phyloP scores from a whole-genome alignment of 371 early-diverging fungal genomes.

The Saksenaea vasiformis region DNA sequence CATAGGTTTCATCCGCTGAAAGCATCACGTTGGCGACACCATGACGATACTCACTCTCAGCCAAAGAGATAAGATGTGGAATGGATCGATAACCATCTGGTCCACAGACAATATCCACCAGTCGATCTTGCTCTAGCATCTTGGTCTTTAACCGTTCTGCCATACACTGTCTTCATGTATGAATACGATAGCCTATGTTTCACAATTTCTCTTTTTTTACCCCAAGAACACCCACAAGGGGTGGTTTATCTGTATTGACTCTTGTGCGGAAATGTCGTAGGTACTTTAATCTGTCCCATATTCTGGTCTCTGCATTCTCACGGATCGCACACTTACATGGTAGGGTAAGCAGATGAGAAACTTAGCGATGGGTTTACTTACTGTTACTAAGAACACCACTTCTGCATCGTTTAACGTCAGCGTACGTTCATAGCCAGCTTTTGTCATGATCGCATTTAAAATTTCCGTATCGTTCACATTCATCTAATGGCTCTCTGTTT shows the following conservation, averaged over 20 bases:
- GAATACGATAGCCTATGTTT: neutral
- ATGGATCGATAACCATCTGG: slow-evolving; percentile 81
- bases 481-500: slow-evolving; percentile 46
- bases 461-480: slow-evolving; percentile 83
- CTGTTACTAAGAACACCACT: slow-evolving; percentile 75
- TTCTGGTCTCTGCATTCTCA: slow-evolving; percentile 76
- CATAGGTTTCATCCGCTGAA: slow-evolving; percentile 84
- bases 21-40: slow-evolving; percentile 84
- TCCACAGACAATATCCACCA: slow-evolving; percentile 82
- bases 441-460: slow-evolving; percentile 72
- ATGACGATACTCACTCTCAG: slow-evolving; percentile 57
- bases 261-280: slow-evolving; percentile 61
- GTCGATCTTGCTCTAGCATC: slow-evolving; percentile 68
- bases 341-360: neutral
- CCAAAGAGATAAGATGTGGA: slow-evolving; percentile 70
- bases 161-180: slow-evolving; percentile 53
- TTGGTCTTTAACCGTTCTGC: slow-evolving; percentile 78
- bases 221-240: slow-evolving; percentile 78
- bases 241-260: slow-evolving; percentile 50
- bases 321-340: slow-evolving; percentile 71
- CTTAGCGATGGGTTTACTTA: slow-evolving; percentile 15
- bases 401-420: slow-evolving; percentile 59
- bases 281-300: slow-evolving; percentile 70
- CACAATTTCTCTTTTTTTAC: slow-evolving; percentile 31
- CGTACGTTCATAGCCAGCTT: slow-evolving; percentile 70